Conservation (phyloP, 345 rosid species). For the Salix exigua region DNA sequence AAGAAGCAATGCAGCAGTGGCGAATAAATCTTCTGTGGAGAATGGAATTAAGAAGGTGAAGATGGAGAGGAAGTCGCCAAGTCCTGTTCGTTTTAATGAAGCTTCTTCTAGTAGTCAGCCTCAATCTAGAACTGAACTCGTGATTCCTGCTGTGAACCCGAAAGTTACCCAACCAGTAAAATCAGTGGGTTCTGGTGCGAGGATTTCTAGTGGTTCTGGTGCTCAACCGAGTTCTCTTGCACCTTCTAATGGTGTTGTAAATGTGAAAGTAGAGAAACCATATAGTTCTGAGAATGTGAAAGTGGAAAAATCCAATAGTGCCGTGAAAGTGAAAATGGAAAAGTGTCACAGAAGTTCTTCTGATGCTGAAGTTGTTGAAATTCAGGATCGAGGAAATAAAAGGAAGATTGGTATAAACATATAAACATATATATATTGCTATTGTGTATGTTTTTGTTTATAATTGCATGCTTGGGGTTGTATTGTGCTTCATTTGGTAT, state of each 20-base stretch:
- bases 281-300: conserved; percentile 32
- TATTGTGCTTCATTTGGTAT: not conserved
- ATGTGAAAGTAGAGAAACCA: conserved; percentile 41
- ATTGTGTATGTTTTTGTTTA: not conserved
- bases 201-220: conserved; percentile 21
- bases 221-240: conserved; percentile 21
- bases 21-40: conserved; percentile 20
- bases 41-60: conserved; percentile 29
- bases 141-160: conserved; percentile 44
- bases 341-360: conserved; percentile 31
- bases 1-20: conserved; percentile 17
- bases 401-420: conserved; percentile 58
- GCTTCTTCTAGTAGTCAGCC: conserved; percentile 27
- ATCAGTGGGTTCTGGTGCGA: conserved; percentile 27
- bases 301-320: conserved; percentile 15
- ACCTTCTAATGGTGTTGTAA: conserved; percentile 24
- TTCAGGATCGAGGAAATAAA: conserved; percentile 50
- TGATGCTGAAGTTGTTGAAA: conserved; percentile 32
- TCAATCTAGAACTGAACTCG: conserved; percentile 41
- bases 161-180: conserved; percentile 33
- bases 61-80: conserved; percentile 30
- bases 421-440: not conserved
- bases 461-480: not conserved
- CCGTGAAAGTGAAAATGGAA: conserved; percentile 38
- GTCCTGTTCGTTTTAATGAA: conserved; percentile 25